Conservation (phyloP, 2,329 filamentous ascomycete genomes). For the Monosporascus sp. region DNA sequence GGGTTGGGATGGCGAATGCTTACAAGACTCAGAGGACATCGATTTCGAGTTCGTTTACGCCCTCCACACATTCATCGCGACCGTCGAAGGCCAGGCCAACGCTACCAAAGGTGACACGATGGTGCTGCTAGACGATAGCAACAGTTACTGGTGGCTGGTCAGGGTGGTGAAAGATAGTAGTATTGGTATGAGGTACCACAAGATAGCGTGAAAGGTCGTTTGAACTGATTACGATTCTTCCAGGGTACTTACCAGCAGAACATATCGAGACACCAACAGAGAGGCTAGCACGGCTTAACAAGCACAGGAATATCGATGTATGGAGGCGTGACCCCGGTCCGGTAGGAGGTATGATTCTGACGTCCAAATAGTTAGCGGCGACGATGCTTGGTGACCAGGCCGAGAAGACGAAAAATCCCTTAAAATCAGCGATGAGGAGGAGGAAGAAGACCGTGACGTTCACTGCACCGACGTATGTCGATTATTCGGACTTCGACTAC, state of each 20-base stretch:
- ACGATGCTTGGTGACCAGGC: conserved; percentile 59
- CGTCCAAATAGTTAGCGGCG: conserved; percentile 46
- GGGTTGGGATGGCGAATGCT: conserved; percentile 75
- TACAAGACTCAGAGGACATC: conserved; percentile 94
- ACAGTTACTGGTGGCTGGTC: conserved; percentile 99
- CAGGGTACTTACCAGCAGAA: conserved; percentile 92
- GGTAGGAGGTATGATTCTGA: conserved; percentile 16
- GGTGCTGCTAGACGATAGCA: conserved; percentile 96
- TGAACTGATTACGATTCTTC: not conserved
- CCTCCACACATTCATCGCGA: conserved; percentile 93
- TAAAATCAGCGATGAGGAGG: conserved; percentile 78
- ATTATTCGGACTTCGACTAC: conserved; percentile 82
- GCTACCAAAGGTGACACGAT: conserved; percentile 98
- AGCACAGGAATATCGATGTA: conserved; percentile 97
- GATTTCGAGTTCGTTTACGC: conserved; percentile 99
- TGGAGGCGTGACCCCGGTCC: conserved; percentile 25
- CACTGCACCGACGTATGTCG: conserved; percentile 76
- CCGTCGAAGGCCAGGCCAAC: conserved; percentile 96
- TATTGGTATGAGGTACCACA: conserved; percentile 53
- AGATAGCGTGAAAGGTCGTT: not conserved
- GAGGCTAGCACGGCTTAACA: conserved; percentile 86
- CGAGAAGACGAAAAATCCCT: conserved; percentile 74
- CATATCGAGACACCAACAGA: conserved; percentile 98
- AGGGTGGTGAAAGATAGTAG: conserved; percentile 96
- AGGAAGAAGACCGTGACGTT: conserved; percentile 88